phyloP scores from a whole-genome alignment of 2,329 filamentous ascomycete species.

The Cladosporium sp. region DNA sequence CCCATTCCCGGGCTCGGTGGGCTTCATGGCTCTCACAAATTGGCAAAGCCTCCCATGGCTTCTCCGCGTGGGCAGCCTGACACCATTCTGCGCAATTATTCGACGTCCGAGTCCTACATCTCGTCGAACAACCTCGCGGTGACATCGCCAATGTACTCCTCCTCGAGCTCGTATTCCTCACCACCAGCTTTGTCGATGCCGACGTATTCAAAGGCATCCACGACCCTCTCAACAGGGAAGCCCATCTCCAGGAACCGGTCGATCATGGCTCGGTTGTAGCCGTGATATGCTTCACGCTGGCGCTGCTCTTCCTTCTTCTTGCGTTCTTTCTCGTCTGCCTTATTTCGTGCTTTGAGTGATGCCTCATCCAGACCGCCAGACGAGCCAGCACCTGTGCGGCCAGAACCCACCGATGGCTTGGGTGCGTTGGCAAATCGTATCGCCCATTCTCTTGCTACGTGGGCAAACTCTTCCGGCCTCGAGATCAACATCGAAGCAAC shows the following conservation, averaged over 20 bases:
- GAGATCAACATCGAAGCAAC: conserved; percentile 87
- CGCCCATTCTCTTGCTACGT: conserved; percentile 87
- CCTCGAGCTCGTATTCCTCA: conserved; percentile 81
- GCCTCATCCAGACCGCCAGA: conserved; percentile 26
- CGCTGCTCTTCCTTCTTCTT: conserved; percentile 55
- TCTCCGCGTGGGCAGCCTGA: not conserved
- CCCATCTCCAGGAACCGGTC: conserved; percentile 88
- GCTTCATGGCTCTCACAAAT: not conserved
- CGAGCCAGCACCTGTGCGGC: conserved; percentile 30
- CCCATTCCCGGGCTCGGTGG: not conserved
- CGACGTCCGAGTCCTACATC: conserved; percentile 45
- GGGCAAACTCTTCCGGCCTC: conserved; percentile 74
- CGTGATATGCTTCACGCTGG: conserved; percentile 65
- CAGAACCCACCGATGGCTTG: conserved; percentile 53
- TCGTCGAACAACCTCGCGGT: conserved; percentile 83
- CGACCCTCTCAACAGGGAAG: conserved; percentile 83
- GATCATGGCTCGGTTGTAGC: conserved; percentile 82
- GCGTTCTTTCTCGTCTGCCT: conserved; percentile 54
- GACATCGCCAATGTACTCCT: conserved; percentile 86
- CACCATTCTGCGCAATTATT: not conserved
- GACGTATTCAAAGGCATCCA: conserved; percentile 69
- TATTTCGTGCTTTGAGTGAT: conserved; percentile 55
- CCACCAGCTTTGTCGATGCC: conserved; percentile 78
- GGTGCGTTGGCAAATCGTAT: conserved; percentile 79
- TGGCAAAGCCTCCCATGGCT: not conserved